A percentile compares a stretch with the other conserved stretches of the same genome.
Evolutionary conservation across 1,284 basidiomycete species (phyloP).

Genomic region (Chalciporus piperatoides): DNA sequence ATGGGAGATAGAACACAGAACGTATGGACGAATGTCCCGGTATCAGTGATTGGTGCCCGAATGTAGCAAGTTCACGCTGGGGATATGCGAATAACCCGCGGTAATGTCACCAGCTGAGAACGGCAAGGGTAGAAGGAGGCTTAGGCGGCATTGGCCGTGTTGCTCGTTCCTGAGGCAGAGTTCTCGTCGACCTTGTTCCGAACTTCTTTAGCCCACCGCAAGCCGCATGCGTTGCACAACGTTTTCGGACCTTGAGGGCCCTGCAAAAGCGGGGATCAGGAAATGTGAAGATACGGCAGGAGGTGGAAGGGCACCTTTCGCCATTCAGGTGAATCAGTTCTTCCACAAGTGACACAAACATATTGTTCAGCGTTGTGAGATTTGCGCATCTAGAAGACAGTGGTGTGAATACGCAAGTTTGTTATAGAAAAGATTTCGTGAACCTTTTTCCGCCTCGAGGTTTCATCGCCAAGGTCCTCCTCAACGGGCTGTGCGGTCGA

Average conservation of each 20-base stretch:
- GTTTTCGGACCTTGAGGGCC: slow-evolving; percentile 83
- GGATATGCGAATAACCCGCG: slow-evolving; percentile 8
- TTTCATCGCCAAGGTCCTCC: slow-evolving; percentile 28
- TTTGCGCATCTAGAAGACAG: slow-evolving; percentile 41
- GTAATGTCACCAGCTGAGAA: slow-evolving; percentile 1
- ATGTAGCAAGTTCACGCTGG: slow-evolving; percentile 2
- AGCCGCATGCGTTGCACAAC: slow-evolving; percentile 82
- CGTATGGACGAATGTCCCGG: slow-evolving; percentile 6
- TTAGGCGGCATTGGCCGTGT: slow-evolving; percentile 18
- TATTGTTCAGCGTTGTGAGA: slow-evolving; percentile 55
- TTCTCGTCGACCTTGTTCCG: slow-evolving; percentile 42
- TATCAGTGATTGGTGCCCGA: neutral
- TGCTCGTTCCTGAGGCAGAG: slow-evolving; percentile 19
- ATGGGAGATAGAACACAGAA: neutral
- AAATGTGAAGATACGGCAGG: neutral
- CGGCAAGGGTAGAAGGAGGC: neutral
- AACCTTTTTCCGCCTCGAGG: slow-evolving; percentile 41
- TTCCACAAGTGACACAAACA: slow-evolving; percentile 75
- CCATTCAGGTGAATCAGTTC: slow-evolving; percentile 82
- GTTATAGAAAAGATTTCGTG: neutral
- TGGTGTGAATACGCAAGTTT: slow-evolving; percentile 5
- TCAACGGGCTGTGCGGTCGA: slow-evolving; percentile 22
- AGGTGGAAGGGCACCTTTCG: slow-evolving; percentile 53
- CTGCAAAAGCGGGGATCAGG: slow-evolving; percentile 37
- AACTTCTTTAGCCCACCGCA: slow-evolving; percentile 76